A percentile compares a stretch with the other conserved stretches of the same genome.
Evolutionary conservation across 2,329 filamentous ascomycete genomes (phyloP).

Genomic region (Beauveria australis): DNA sequence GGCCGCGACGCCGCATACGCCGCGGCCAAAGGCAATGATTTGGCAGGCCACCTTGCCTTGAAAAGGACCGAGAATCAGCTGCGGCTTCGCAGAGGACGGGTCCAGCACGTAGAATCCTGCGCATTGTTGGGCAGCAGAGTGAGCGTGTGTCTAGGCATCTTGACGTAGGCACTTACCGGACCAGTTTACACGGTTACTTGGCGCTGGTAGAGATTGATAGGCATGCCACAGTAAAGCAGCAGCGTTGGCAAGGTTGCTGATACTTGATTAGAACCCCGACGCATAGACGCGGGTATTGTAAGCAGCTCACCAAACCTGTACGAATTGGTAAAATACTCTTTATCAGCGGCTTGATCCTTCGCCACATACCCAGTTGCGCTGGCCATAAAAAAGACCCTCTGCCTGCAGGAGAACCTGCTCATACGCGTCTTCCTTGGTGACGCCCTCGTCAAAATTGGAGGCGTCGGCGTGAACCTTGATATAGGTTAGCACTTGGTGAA

Average conservation of each 20-base stretch:
- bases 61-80: constrained; percentile 71
- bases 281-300: not conserved
- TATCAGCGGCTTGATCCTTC: not conserved
- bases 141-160: not conserved
- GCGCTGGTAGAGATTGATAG: constrained; percentile 61
- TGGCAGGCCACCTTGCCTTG: constrained; percentile 76
- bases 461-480: constrained; percentile 68
- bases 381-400: constrained; percentile 59
- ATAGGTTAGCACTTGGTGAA: constrained; percentile 1
- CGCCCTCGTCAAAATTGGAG: constrained; percentile 58
- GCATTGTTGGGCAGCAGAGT: not conserved
- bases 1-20: constrained; percentile 69
- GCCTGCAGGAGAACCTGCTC: constrained; percentile 65
- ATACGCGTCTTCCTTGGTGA: constrained; percentile 66
- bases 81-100: constrained; percentile 31
- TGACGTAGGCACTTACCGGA: constrained; percentile 41
- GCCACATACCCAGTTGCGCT: constrained; percentile 66
- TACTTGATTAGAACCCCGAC: not conserved
- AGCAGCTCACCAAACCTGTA: constrained; percentile 17
- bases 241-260: constrained; percentile 67
- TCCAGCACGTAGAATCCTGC: constrained; percentile 68
- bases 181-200: constrained; percentile 68
- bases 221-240: constrained; percentile 74
- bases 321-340: not conserved
- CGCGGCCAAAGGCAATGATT: constrained; percentile 62